A percentile compares a stretch with the other conserved stretches of the same genome.
Conservation (phyloP, 306 rosid genomes). For the Vicia faba region DNA sequence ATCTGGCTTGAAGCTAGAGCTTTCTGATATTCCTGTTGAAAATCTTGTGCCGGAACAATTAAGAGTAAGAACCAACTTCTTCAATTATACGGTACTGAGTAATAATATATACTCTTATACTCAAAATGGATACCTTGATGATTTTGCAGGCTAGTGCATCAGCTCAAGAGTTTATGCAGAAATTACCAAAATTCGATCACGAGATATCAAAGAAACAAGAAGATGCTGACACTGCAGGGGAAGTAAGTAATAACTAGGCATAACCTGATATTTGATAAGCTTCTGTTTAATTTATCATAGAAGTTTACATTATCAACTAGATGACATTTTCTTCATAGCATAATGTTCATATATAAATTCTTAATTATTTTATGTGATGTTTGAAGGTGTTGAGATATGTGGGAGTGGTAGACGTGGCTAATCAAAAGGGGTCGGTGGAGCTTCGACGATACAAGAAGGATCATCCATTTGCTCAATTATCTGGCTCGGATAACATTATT, state of each 20-base stretch:
- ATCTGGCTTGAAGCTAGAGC: constrained; percentile 87
- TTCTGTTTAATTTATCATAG: too few relatives aligned
- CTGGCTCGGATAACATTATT: constrained; percentile 92
- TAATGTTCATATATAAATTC: background rate
- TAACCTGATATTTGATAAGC: too few relatives aligned
- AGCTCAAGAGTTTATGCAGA: constrained; percentile 78
- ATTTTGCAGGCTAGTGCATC: constrained; percentile 70
- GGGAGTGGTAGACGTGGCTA: constrained; percentile 84
- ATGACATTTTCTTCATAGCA: background rate
- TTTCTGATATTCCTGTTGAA: constrained; percentile 83
- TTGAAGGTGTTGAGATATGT: constrained; percentile 94
- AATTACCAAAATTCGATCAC: constrained; percentile 69
- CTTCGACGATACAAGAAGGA: constrained; percentile 79
- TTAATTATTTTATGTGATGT: constrained; percentile 15
- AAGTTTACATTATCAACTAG: constrained; percentile 5
- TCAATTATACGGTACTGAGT: constrained; percentile 11
- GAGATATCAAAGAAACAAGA: constrained; percentile 59
- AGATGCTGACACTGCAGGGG: constrained; percentile 79
- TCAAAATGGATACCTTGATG: constrained; percentile 28
- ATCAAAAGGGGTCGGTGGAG: constrained; percentile 69
- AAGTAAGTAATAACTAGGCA: constrained; percentile 66
- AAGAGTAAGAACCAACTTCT: constrained; percentile 53
- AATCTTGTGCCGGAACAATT: constrained; percentile 94
- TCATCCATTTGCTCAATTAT: constrained; percentile 94
- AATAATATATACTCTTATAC: constrained; percentile 20